phyloP scores from a whole-genome alignment of 2,329 filamentous ascomycete species.

The Alternaria gaisen region DNA sequence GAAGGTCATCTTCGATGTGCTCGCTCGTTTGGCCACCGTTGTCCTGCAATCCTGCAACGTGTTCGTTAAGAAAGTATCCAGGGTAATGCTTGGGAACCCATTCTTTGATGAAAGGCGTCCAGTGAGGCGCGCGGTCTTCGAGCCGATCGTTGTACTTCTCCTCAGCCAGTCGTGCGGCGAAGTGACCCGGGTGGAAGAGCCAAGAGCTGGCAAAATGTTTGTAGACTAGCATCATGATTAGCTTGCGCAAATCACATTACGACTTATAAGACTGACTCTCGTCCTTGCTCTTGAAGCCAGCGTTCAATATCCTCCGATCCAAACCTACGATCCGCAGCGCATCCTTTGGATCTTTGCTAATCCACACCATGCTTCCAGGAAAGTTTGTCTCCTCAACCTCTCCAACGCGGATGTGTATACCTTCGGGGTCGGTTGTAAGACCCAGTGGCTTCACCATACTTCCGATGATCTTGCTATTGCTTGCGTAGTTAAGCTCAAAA shows the following conservation, averaged over 20 bases:
- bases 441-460: slow-evolving; percentile 39
- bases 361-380: slow-evolving; percentile 32
- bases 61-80: slow-evolving; percentile 7
- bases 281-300: slow-evolving; percentile 25
- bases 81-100: slow-evolving; percentile 35
- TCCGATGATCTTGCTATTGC: slow-evolving; percentile 34
- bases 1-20: slow-evolving; percentile 4
- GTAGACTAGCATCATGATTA: slow-evolving; percentile 29
- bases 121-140: slow-evolving; percentile 25
- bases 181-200: slow-evolving; percentile 39
- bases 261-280: slow-evolving; percentile 28
- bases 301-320: slow-evolving; percentile 28
- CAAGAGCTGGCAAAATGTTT: slow-evolving; percentile 28
- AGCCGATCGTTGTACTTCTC: slow-evolving; percentile 27
- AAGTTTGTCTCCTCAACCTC: slow-evolving; percentile 36
- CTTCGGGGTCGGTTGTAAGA: slow-evolving; percentile 34
- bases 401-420: slow-evolving; percentile 35
- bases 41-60: accelerated
- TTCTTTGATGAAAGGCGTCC: slow-evolving; percentile 31
- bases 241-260: not conserved
- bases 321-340: slow-evolving; percentile 30
- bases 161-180: slow-evolving; percentile 29
- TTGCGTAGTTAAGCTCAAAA: slow-evolving; percentile 36
- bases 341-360: slow-evolving; percentile 31
- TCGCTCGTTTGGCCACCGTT: not conserved